Percentiles rank a stretch among this genome's conserved stretches.
Evolutionary conservation across 148 eudicot genomes (phyloP).

Genomic region (Silene uniflora): DNA sequence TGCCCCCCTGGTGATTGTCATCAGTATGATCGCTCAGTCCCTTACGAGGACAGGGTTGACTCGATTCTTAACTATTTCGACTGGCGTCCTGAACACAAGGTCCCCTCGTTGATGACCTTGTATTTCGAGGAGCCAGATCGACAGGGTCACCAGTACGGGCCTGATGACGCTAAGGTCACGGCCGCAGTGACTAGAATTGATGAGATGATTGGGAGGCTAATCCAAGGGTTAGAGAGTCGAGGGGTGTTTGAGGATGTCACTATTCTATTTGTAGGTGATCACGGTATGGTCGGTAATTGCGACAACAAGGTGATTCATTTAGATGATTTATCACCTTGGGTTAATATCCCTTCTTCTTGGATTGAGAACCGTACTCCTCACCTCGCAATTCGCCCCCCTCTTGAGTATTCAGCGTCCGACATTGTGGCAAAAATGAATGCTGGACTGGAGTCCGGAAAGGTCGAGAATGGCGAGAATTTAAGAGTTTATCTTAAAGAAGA

Average conservation of each 20-base stretch:
- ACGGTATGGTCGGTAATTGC: constrained; percentile 95
- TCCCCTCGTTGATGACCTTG: constrained; percentile 72
- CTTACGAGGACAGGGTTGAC: constrained; percentile 76
- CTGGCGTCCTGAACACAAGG: constrained; percentile 34
- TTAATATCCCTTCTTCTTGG: background rate
- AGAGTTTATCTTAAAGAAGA: background rate
- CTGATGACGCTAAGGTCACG: constrained; percentile 76
- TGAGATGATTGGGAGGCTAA: constrained; percentile 69
- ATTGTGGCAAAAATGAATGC: background rate
- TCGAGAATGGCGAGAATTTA: background rate
- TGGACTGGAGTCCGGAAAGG: background rate
- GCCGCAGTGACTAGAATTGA: constrained; percentile 65
- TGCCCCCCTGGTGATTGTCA: constrained; percentile 52
- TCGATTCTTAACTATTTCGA: constrained; percentile 61
- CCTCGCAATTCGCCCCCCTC: background rate
- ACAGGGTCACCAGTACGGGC: constrained; percentile 87
- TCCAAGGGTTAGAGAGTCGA: constrained; percentile 67
- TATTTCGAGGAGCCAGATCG: constrained; percentile 94
- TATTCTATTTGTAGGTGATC: constrained; percentile 78
- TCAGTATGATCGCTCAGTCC: constrained; percentile 63
- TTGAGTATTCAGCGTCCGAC: background rate
- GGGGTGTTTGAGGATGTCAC: constrained; percentile 85
- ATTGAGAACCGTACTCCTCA: background rate
- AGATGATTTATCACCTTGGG: background rate
- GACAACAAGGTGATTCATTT: constrained; percentile 53